These are phyloP conservation scores for Lomentospora prolificans DNA, from an alignment of 2,329 filamentous ascomycete species.

Conservation along the genomic window DNA sequence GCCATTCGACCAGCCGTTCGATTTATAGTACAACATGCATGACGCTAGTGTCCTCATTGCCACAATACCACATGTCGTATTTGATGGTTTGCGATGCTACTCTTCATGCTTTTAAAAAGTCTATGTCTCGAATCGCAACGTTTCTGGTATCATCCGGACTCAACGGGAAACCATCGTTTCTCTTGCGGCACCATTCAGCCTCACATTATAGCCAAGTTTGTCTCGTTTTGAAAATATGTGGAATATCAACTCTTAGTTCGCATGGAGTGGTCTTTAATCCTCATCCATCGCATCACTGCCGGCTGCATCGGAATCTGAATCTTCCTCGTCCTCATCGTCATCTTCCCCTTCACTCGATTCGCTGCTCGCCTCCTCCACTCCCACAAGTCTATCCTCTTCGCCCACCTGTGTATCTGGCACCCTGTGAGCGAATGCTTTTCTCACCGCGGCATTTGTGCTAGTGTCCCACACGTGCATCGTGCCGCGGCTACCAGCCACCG, in stretches of 20 bases:
- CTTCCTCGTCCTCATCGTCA: constrained; percentile 31
- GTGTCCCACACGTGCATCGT: constrained; percentile 94
- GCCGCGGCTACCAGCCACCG: constrained; percentile 91
- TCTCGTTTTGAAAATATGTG: not conserved
- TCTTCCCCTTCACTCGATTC: constrained; percentile 56
- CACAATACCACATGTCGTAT: too few relatives aligned
- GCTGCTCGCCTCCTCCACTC: constrained; percentile 58
- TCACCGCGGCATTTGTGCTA: constrained; percentile 78
- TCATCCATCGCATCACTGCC: constrained; percentile 29
- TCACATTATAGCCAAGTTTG: not conserved
- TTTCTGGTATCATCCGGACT: not conserved
- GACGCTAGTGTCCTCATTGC: too few relatives aligned
- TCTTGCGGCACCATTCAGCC: not conserved
- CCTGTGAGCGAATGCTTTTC: constrained; percentile 69
- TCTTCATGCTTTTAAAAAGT: too few relatives aligned
- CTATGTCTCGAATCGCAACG: not conserved
- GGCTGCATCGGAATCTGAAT: constrained; percentile 34
- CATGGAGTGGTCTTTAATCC: constrained; percentile 14
- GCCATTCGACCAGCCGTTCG: too few relatives aligned
- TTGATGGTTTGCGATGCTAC: too few relatives aligned
- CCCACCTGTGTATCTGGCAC: constrained; percentile 44
- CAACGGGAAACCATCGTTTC: not conserved
- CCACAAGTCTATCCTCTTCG: constrained; percentile 68
- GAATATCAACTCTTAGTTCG: not conserved
- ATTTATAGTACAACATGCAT: too few relatives aligned